Conservation (phyloP, 345 rosid genomes). For the Aquilaria sinensis region DNA sequence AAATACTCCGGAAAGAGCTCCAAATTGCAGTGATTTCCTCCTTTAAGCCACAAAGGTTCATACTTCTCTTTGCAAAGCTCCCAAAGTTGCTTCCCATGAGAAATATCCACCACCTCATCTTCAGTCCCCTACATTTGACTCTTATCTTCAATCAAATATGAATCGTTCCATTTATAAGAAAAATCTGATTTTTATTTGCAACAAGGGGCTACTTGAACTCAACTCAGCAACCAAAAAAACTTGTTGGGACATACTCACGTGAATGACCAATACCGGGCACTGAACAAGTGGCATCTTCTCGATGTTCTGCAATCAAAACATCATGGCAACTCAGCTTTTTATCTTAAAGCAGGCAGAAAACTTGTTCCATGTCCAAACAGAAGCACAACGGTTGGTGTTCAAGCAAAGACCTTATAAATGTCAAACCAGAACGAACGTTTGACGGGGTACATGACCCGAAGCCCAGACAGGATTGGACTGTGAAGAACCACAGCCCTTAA, state of each 20-base stretch:
- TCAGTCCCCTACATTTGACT: constrained; percentile 57
- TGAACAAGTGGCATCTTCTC: constrained; percentile 67
- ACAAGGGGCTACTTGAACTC: background rate
- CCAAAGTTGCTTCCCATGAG: constrained; percentile 88
- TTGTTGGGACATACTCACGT: constrained; percentile 37
- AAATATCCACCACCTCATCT: constrained; percentile 71
- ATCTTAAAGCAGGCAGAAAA: background rate
- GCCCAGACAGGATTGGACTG: constrained; percentile 80
- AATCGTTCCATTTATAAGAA: background rate
- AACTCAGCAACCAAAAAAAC: background rate
- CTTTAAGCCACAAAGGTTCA: constrained; percentile 86
- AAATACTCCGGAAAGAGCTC: constrained; percentile 77
- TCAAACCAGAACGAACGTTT: constrained; percentile 77
- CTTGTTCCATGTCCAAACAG: constrained; percentile 1
- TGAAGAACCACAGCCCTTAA: constrained; percentile 78
- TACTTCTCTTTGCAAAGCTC: constrained; percentile 79
- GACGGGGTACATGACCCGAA: constrained; percentile 80
- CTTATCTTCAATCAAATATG: background rate
- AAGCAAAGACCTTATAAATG: constrained; percentile 61
- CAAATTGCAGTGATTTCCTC: constrained; percentile 78
- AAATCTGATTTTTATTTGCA: background rate
- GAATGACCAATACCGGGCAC: constrained; percentile 91
- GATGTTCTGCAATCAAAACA: constrained; percentile 48
- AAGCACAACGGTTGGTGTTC: background rate
- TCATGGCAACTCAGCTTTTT: background rate